Conservation (phyloP, 352 stramenopile species). For the Saprolegnia parasitica region DNA sequence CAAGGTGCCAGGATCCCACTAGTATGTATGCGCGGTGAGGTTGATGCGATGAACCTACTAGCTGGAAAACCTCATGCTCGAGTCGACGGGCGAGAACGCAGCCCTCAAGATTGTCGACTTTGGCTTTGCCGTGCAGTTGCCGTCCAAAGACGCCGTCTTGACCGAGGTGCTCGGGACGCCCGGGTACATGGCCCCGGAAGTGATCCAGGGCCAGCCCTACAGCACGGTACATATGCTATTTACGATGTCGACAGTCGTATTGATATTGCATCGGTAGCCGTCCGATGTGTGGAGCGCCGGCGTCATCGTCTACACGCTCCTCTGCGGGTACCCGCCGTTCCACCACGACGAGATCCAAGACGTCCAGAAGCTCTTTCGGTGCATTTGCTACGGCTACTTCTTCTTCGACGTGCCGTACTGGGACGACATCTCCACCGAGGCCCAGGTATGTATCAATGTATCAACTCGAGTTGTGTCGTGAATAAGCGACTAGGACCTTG, state of each 20-base stretch:
- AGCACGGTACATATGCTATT: conserved; percentile 24
- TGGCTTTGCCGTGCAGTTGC: conserved; percentile 67
- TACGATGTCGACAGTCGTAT: not conserved
- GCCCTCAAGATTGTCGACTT: conserved; percentile 88
- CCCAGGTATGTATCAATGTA: conserved; percentile 39
- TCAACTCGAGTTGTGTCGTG: not conserved
- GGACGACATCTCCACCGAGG: conserved; percentile 66
- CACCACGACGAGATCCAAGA: conserved; percentile 29
- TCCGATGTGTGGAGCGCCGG: conserved; percentile 29
- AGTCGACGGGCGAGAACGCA: conserved; percentile 35
- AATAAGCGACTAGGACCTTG: not conserved
- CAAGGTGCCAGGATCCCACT: no score
- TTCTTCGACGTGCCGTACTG: conserved; percentile 79
- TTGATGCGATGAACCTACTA: not conserved
- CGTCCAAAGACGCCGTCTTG: conserved; percentile 47
- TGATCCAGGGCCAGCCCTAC: conserved; percentile 25
- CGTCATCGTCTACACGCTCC: conserved; percentile 30
- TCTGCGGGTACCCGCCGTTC: conserved; percentile 32
- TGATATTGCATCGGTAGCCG: conserved; percentile 2
- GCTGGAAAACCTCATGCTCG: conserved; percentile 78
- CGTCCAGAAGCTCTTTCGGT: conserved; percentile 26
- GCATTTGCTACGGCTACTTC: conserved; percentile 29
- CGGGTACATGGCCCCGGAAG: conserved; percentile 31
- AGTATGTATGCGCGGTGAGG: no score
- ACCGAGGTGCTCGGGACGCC: conserved; percentile 45